Conservation (phyloP, 192 early-diverging fungal genomes). For the Chytriomyces hyalinus region DNA sequence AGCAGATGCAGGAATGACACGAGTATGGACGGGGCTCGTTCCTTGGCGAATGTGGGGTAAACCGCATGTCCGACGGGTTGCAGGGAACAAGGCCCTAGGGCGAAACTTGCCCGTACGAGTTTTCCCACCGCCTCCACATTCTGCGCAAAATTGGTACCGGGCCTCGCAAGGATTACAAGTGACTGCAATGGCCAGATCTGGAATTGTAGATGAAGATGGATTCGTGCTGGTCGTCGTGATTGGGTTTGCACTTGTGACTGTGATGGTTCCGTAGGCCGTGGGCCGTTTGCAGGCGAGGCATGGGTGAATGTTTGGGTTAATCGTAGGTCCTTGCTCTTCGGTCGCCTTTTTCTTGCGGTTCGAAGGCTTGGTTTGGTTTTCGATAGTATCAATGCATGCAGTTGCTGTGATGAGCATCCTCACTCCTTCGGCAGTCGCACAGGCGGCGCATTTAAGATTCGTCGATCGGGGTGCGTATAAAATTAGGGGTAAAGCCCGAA, state of each 20-base stretch:
- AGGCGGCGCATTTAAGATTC: not conserved
- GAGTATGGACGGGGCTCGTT: not conserved
- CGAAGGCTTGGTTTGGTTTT: no score
- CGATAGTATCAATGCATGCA: no score
- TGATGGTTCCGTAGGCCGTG: constrained; percentile 1
- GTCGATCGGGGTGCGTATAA: not conserved
- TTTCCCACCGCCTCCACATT: constrained; percentile 58
- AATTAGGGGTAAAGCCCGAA: not conserved
- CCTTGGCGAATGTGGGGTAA: constrained; percentile 48
- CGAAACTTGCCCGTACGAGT: constrained; percentile 51
- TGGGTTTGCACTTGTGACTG: not conserved
- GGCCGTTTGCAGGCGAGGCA: constrained; percentile 25
- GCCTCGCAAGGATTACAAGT: constrained; percentile 41
- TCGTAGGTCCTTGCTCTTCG: not conserved
- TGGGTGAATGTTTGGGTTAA: not conserved
- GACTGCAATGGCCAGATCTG: not conserved
- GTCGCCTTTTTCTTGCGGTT: not conserved
- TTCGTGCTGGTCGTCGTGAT: not conserved
- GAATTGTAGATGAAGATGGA: not conserved
- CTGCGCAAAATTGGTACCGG: constrained; percentile 49
- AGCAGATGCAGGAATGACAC: not conserved
- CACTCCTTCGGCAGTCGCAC: not conserved
- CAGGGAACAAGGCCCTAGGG: constrained; percentile 42
- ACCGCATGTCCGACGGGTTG: constrained; percentile 34
- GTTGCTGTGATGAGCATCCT: not conserved